phyloP scores from a whole-genome alignment of 331 rosid genomes.

The Spiraea crenata region DNA sequence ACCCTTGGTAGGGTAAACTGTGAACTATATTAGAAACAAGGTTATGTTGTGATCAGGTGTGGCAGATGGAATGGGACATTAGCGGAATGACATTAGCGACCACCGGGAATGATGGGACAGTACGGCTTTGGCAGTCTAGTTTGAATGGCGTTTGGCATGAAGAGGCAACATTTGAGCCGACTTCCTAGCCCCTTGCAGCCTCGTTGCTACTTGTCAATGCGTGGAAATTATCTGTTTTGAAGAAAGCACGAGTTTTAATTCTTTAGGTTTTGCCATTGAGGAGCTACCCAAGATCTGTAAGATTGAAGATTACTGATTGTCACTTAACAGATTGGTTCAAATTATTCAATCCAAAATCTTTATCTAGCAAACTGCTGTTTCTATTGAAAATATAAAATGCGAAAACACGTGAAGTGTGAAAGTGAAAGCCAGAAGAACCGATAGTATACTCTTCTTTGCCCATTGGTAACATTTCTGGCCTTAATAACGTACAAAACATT shows the following conservation, averaged over 20 bases:
- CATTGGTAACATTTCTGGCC: too few species aligned
- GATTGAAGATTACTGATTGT: background rate
- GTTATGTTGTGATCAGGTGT: constrained; percentile 50
- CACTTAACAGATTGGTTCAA: background rate
- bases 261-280: background rate
- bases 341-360: background rate
- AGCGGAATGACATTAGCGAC: constrained; percentile 97
- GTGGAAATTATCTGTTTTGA: background rate
- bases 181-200: constrained; percentile 37
- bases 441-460: too few species aligned
- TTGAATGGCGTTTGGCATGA: constrained; percentile 85
- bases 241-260: background rate
- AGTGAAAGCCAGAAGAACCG: too few species aligned
- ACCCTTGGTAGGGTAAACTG: too few species aligned
- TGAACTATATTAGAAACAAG: background rate
- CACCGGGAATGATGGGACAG: constrained; percentile 70
- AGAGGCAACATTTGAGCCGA: constrained; percentile 73
- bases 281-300: background rate
- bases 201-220: background rate
- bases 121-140: constrained; percentile 83
- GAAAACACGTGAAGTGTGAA: too few species aligned
- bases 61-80: constrained; percentile 98
- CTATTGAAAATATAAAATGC: too few species aligned
- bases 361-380: background rate
- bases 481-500: too few species aligned